Evolutionary conservation across 140 eudicot genomes (phyloP), one percentile per base, ranked within the genome.

Genomic region (Bidens hawaiensis): DNA sequence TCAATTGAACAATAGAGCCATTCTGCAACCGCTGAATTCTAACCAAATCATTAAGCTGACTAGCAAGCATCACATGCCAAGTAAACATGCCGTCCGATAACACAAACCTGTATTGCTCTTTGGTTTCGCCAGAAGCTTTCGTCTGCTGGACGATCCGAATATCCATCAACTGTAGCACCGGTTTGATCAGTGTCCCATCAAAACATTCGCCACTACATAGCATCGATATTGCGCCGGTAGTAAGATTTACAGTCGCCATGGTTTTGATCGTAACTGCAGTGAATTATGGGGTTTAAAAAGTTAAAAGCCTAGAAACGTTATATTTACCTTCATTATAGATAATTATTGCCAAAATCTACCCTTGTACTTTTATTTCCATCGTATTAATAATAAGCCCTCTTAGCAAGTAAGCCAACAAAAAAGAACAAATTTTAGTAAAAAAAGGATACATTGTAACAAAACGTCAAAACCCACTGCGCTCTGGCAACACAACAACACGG

Each of bases 1-100:
- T 70, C 81, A 91, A 62, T 57, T 48, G 79, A 24, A 91, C 68
- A 56, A 91, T 15, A 8, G 96, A 82, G 2, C 98, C 96, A 36
- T 68, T 87, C 70, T 74, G 82, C 55, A 91, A 47, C 62, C 18
- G 52, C 21, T 78, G 62, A 4, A 82, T 56, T 21, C 62, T 77
- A 9, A 87, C 87, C 66, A 91, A 64, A 0, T 78, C 87, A 45
- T 91, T 91, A 1, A 18, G 71, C 69, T 91, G 95, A 47, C 82
- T 75, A 40, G 83, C 89, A 19, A 91, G 82, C 98, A 84, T 84
- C 36, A 83, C 96, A 26, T 82, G 89, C 72, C 76, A 85, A 34
- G 2, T 9, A 54, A 43, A 50, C 3, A 7, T 12, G 0, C 98
- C 98, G 47, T 91, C 98, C 5, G 95, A 91, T 0, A 91, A 24